Evolutionary conservation across 2,329 filamentous ascomycete genomes (phyloP).

Genomic region (Fusarium sp.): DNA sequence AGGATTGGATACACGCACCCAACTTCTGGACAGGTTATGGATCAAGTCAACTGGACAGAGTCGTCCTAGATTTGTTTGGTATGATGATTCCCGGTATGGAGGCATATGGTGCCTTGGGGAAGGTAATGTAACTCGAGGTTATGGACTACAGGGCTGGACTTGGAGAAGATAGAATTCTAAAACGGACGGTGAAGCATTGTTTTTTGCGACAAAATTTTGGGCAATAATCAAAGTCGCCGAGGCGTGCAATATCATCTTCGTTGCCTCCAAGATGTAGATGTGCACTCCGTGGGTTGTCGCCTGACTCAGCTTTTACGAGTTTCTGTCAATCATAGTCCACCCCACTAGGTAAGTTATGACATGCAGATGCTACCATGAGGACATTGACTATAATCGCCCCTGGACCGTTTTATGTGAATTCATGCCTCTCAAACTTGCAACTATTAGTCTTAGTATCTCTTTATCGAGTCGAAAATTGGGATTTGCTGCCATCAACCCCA

Average conservation of each 20-base stretch:
- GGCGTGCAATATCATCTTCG: neutral
- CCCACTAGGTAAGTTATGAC: constrained; percentile 17
- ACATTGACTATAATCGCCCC: neutral
- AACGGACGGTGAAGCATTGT: constrained; percentile 38
- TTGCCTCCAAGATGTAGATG: neutral
- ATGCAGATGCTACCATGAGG: neutral
- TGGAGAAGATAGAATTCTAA: constrained; percentile 41
- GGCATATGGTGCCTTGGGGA: constrained; percentile 13
- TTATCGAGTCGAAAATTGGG: neutral
- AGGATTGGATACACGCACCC: constrained; percentile 83
- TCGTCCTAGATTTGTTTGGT: constrained; percentile 55
- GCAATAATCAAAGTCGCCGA: constrained; percentile 3
- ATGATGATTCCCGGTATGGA: neutral
- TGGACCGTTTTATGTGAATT: neutral
- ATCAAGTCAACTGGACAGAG: constrained; percentile 98
- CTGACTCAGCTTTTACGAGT: constrained; percentile 24
- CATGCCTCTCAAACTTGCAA: constrained; percentile 5
- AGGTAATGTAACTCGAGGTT: constrained; percentile 29
- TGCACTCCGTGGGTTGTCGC: neutral
- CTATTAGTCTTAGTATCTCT: neutral
- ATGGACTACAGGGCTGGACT: constrained; percentile 27
- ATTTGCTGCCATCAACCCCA: neutral
- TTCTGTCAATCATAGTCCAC: neutral
- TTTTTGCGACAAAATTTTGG: constrained; percentile 19
- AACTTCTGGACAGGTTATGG: constrained; percentile 75